Evolutionary conservation across 2,329 filamentous ascomycete species (phyloP).

Genomic region (Talaromyces sp.): DNA sequence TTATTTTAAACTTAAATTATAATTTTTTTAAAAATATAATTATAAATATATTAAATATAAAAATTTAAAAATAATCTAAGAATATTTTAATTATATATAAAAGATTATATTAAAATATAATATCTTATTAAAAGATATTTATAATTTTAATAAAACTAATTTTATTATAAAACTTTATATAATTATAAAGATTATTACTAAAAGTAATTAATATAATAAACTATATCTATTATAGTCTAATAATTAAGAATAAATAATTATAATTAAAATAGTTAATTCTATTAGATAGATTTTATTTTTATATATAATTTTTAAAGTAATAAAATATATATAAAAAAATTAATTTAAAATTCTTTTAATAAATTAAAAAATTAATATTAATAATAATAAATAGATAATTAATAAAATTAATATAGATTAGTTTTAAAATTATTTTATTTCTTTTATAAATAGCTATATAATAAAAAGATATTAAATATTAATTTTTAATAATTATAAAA

Average conservation of each 20-base stretch:
- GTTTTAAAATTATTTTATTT: background rate
- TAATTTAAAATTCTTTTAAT: background rate
- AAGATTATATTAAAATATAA: background rate
- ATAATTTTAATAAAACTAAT: conserved; percentile 2
- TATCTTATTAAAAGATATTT: background rate
- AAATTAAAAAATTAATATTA: background rate
- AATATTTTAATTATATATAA: conserved; percentile 8
- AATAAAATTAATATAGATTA: background rate
- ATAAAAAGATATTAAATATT: background rate
- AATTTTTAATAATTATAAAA: background rate
- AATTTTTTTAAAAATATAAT: background rate
- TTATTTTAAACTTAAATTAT: background rate
- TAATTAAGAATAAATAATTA: conserved; percentile 13
- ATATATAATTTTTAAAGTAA: conserved; percentile 10
- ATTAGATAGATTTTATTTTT: conserved; percentile 5
- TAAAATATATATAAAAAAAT: conserved; percentile 3
- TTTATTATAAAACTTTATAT: background rate
- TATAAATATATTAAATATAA: background rate
- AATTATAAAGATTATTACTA: background rate
- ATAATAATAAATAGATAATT: background rate
- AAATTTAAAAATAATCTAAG: background rate
- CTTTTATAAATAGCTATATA: background rate
- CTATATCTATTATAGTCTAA: conserved; percentile 5
- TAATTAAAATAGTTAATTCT: conserved; percentile 9
- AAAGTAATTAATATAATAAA: background rate